These are phyloP conservation scores for Physcomitrellopsis africana DNA, from an alignment of 225 moss, liverwort and hornwort species.

Conservation along the genomic window DNA sequence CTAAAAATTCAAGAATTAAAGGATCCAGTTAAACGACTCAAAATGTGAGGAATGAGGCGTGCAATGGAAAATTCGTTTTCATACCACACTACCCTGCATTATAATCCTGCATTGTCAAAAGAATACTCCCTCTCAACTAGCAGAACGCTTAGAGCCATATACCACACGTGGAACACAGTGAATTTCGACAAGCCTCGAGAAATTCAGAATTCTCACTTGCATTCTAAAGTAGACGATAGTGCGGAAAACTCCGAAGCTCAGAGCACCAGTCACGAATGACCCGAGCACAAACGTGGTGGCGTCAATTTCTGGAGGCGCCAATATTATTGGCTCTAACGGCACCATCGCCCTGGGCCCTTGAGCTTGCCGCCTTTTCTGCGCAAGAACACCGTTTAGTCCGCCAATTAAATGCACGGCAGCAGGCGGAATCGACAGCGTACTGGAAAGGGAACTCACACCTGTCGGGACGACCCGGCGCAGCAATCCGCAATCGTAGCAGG, in stretches of 20 bases:
- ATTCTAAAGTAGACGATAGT: constrained; percentile 61
- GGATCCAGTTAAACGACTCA: neutral
- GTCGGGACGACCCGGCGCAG: constrained; percentile 13
- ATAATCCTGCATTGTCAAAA: neutral
- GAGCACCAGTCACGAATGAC: constrained; percentile 37
- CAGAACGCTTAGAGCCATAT: neutral
- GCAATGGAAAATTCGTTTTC: neutral
- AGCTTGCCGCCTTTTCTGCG: constrained; percentile 49
- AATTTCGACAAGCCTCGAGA: constrained; percentile 12
- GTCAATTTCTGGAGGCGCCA: constrained; percentile 44
- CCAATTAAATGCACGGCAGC: neutral
- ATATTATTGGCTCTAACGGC: constrained; percentile 34
- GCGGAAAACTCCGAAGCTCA: constrained; percentile 59
- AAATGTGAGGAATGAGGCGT: neutral
- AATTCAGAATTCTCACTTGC: constrained; percentile 56
- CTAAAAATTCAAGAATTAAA: neutral
- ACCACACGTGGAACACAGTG: neutral
- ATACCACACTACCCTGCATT: constrained; percentile 20
- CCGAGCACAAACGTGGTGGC: constrained; percentile 39
- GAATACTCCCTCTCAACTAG: neutral
- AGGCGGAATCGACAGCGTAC: neutral
- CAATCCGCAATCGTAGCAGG: constrained; percentile 27
- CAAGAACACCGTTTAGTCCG: constrained; percentile 29
- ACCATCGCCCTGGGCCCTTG: constrained; percentile 41
- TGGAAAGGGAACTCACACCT: constrained; percentile 30